A percentile compares a stretch with the other conserved stretches of the same genome.
Evolutionary conservation across 2,329 filamentous ascomycete genomes (phyloP).

Genomic region (Stagonosporopsis chrysanthemi): DNA sequence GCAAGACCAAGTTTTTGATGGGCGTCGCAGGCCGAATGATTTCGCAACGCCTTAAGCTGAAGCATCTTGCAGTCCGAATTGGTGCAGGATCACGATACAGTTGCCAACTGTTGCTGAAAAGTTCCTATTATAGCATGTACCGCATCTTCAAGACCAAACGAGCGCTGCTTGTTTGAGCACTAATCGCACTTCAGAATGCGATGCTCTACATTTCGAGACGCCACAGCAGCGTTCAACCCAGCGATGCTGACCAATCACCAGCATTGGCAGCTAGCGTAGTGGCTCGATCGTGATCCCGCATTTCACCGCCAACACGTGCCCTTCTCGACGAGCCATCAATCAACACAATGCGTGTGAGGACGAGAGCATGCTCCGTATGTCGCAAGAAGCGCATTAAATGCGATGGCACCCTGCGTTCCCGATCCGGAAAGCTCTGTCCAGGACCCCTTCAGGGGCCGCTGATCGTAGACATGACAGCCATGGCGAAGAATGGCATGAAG

Average conservation of each 20-base stretch:
- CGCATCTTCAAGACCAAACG: not conserved
- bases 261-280: not conserved
- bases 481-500: constrained; percentile 25
- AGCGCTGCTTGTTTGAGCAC: too few species aligned
- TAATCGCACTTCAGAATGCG: not conserved
- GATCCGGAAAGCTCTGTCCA: constrained; percentile 33
- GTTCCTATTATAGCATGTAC: constrained; percentile 1
- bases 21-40: not conserved
- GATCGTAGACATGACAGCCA: constrained; percentile 42
- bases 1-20: not conserved
- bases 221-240: not conserved
- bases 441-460: constrained; percentile 37
- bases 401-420: constrained; percentile 42
- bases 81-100: constrained; percentile 3
- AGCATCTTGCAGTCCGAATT: not conserved
- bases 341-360: constrained; percentile 34
- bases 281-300: not conserved
- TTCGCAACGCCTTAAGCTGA: not conserved
- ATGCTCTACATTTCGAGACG: not conserved
- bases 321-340: not conserved
- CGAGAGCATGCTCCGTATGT: constrained; percentile 38
- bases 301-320: not conserved
- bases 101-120: not conserved
- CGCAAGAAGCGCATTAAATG: constrained; percentile 45
- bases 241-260: not conserved